Conservation (phyloP, 768 basidiomycete species). For the Lactarius indigo region DNA sequence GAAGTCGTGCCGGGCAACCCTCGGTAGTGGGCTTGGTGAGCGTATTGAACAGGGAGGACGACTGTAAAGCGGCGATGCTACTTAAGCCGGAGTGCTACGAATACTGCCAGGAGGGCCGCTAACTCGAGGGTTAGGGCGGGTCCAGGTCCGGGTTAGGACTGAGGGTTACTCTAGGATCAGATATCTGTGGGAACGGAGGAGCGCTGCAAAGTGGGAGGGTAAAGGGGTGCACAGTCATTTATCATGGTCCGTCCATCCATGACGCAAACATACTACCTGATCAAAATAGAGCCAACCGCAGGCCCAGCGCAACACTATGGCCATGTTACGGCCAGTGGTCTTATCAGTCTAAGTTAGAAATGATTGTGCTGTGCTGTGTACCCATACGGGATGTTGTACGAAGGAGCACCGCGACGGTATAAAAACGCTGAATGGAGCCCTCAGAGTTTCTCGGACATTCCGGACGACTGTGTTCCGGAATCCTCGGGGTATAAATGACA, state of each 20-base stretch:
- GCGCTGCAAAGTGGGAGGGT: background rate
- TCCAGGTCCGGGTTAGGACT: background rate
- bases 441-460: background rate
- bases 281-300: background rate
- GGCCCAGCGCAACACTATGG: slow-evolving; percentile 4
- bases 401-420: slow-evolving; percentile 1
- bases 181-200: background rate
- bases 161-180: background rate
- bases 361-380: background rate
- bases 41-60: background rate
- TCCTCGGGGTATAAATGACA: background rate
- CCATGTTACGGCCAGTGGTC: background rate
- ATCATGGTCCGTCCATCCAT: background rate
- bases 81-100: background rate
- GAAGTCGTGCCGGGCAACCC: slow-evolving; percentile 21
- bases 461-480: background rate
- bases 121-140: background rate
- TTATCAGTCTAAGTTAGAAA: slow-evolving; percentile 14
- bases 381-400: slow-evolving; percentile 6
- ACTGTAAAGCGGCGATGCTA: background rate
- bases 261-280: background rate
- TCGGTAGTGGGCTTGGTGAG: background rate
- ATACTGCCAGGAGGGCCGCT: background rate
- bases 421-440: background rate
- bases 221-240: background rate